Base-by-base conservation (phyloP, 352 stramenopile genomes). In the Globisporangium middletonii region DNA sequence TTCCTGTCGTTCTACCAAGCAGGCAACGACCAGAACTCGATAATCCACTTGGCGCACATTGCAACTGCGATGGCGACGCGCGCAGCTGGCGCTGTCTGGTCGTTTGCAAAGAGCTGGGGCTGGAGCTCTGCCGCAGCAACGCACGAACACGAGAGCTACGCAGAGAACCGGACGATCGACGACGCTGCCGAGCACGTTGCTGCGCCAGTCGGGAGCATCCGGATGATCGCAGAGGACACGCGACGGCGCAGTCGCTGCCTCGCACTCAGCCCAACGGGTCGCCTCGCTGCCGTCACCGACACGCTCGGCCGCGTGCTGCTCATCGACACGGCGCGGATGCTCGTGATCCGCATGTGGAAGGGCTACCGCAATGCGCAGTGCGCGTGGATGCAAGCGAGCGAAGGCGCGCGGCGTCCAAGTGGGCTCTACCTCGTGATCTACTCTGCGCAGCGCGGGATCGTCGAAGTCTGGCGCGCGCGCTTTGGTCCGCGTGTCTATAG, bases 271-370 rank as follows among this genome's bases (percentile, higher is more conserved):
- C 84, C 84, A 2, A 86, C 73, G 12, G 82, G 84, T 18, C 73
- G 73, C 8, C 60, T 94, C 4, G 84, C 78, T 7, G 80, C 82
- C 35, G 72, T 94, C 19, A 75, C 81, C 11, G 84, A 94, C 54
- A 88, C 82, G 5, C 63, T 94, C 35, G 84, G 84, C 4, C 73
- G 84, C 11, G 79, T 94, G 62, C 42, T 92, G 47, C 62, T 94
- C 35, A 67, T 94, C 2, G 84, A 94, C 55, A 94, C 80, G 2
- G 79, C 69, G 37, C 75, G 80, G 35, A 92, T 94, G 84, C 68
- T 86, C 28, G 62, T 92, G 16, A 86, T 92, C 63, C 78, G 84
- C 23, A 89, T 94, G 73, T 94, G 84, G 84, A 94, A 94, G 70
- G 84, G 84, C 9, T 94, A 94, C 62, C 80, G 84, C 5, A 88